Percentiles rank a stretch among this genome's conserved stretches.
phyloP scores from a whole-genome alignment of 2,329 filamentous ascomycete species.

The Fusarium hainanense region DNA sequence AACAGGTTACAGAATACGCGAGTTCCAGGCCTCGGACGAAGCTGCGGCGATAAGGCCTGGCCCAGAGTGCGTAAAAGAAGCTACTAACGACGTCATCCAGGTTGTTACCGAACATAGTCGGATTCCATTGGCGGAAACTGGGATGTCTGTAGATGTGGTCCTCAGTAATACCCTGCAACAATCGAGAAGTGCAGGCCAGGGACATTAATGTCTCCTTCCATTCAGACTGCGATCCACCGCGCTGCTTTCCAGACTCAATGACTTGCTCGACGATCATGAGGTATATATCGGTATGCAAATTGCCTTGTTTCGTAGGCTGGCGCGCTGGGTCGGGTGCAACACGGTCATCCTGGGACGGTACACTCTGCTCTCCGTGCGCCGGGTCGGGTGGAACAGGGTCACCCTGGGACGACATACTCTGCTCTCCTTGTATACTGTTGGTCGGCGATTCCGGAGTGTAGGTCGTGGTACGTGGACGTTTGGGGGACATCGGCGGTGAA shows the following conservation, averaged over 20 bases:
- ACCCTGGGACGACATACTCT: neutral
- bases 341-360: too few relatives aligned
- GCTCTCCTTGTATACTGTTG: neutral
- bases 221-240: neutral
- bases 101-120: neutral
- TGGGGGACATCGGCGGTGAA: too few relatives aligned
- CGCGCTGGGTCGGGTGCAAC: too few relatives aligned
- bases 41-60: slow-evolving; percentile 12
- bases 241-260: neutral
- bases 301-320: too few relatives aligned
- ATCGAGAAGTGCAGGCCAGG: slow-evolving; percentile 1
- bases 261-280: neutral
- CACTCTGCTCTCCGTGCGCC: too few relatives aligned
- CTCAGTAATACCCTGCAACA: slow-evolving; percentile 7
- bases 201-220: slow-evolving; percentile 9
- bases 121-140: too few relatives aligned
- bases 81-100: neutral
- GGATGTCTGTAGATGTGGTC: slow-evolving; percentile 11
- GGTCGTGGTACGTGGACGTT: too few relatives aligned
- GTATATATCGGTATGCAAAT: neutral
- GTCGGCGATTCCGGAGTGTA: neutral
- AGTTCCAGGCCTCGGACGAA: neutral
- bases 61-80: neutral
- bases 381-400: neutral
- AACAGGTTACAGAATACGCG: neutral